Percentiles rank a stretch among this genome's conserved stretches.
Evolutionary conservation across 2,329 filamentous ascomycete species (phyloP).

Genomic region (Fusarium sp.): DNA sequence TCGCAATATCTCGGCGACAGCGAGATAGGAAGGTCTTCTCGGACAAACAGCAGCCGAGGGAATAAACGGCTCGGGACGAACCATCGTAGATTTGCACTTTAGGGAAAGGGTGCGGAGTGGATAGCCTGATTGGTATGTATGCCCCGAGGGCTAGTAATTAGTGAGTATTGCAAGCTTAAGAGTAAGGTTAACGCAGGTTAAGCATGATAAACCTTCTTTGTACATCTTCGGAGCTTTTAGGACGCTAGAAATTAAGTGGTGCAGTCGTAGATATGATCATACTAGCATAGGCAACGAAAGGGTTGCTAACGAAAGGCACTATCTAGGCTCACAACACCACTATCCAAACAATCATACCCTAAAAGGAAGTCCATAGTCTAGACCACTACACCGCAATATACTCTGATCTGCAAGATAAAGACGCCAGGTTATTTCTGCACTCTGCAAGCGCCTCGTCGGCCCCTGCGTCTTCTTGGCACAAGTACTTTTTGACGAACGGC

Average conservation of each 20-base stretch:
- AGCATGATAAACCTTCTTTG: neutral
- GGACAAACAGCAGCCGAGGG: neutral
- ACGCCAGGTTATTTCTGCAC: neutral
- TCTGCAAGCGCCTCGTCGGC: neutral
- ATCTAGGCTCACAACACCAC: neutral
- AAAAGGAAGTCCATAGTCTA: neutral
- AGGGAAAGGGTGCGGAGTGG: neutral
- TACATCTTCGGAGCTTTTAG: neutral
- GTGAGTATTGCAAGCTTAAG: neutral
- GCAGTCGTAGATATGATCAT: neutral
- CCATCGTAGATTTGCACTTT: neutral
- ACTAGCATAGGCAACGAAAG: neutral
- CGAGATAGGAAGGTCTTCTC: conserved; percentile 26
- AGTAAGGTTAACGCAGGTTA: conserved; percentile 9
- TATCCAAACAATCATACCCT: neutral
- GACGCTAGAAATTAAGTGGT: neutral
- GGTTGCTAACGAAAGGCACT: neutral
- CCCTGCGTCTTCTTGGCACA: neutral
- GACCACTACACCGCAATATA: neutral
- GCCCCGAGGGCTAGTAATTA: neutral
- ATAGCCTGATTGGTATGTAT: neutral
- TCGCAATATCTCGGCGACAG: neutral
- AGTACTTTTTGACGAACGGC: neutral
- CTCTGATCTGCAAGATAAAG: neutral
- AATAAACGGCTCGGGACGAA: conserved; percentile 25